Conservation (phyloP, 805 yeast genomes). For the baker's yeast (Saccharomyces cerevisiae) region DNA sequence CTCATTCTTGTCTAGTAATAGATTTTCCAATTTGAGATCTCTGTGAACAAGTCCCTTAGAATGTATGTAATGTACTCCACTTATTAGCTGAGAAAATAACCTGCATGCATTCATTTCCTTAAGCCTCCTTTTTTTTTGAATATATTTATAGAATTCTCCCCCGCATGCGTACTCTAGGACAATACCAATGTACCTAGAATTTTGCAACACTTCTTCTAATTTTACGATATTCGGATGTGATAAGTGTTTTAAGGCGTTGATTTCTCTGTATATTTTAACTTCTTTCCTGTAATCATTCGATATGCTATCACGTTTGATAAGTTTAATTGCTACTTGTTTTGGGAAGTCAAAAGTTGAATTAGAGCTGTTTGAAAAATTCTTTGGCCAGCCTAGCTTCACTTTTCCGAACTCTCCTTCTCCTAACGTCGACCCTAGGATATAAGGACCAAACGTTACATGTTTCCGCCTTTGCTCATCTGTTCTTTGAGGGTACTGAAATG, state of each 20-base stretch:
- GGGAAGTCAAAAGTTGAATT: conserved; percentile 31
- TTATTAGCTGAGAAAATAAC: conserved; percentile 84
- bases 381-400: conserved; percentile 95
- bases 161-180: conserved; percentile 96
- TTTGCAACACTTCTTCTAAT: conserved; percentile 86
- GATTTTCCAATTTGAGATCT: conserved; percentile 83
- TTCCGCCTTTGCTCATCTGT: conserved; percentile 32
- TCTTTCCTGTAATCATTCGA: conserved; percentile 78
- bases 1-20: conserved; percentile 75
- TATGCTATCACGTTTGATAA: conserved; percentile 82
- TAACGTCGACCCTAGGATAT: conserved; percentile 80
- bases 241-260: conserved; percentile 75
- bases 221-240: conserved; percentile 92
- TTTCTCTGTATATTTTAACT: conserved; percentile 84
- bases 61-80: conserved; percentile 93
- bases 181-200: conserved; percentile 91
- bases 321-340: conserved; percentile 86
- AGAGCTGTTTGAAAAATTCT: conserved; percentile 33
- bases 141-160: conserved; percentile 92
- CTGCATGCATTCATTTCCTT: conserved; percentile 83
- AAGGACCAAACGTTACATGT: conserved; percentile 82
- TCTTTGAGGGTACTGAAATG: not conserved
- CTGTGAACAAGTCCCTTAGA: conserved; percentile 84
- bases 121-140: conserved; percentile 72
- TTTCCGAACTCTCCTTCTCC: conserved; percentile 99